Conservation (phyloP, 2,329 filamentous ascomycete genomes). For the Amauroascus verrucosus region DNA sequence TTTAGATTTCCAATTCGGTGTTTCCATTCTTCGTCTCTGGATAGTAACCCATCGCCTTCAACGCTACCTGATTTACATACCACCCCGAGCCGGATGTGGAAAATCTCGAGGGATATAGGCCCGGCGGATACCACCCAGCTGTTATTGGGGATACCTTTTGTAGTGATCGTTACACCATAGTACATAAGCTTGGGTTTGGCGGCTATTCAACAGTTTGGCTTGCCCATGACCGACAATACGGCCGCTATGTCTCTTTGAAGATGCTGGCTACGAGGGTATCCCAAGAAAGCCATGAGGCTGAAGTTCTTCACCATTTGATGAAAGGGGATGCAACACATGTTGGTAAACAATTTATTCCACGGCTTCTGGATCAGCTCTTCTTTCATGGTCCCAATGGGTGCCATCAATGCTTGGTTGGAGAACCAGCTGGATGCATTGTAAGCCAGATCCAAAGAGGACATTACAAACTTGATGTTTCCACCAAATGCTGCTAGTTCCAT, state of each 20-base stretch:
- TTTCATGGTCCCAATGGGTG: conserved; percentile 16
- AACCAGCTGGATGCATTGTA: conserved; percentile 15
- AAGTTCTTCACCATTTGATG: conserved; percentile 11
- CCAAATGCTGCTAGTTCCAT: conserved; percentile 18
- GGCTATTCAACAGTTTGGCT: conserved; percentile 16
- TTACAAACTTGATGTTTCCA: conserved; percentile 19
- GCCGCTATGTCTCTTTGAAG: conserved; percentile 20
- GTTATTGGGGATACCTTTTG: conserved; percentile 19
- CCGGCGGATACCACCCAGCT: conserved; percentile 28
- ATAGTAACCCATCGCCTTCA: too few species aligned
- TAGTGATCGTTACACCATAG: conserved; percentile 15
- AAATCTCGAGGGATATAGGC: conserved; percentile 23
- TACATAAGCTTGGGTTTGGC: conserved; percentile 16
- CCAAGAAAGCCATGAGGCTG: conserved; percentile 8
- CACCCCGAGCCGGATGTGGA: conserved; percentile 16
- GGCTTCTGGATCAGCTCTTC: conserved; percentile 14
- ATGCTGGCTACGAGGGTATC: conserved; percentile 16
- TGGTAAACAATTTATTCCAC: conserved; percentile 11
- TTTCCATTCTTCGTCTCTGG: too few species aligned
- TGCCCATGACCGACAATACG: conserved; percentile 11
- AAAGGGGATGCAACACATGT: conserved; percentile 2
- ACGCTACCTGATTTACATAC: too few species aligned
- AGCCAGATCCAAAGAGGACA: conserved; percentile 16
- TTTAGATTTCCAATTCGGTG: too few species aligned
- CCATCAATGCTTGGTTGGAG: conserved; percentile 16